phyloP scores from a whole-genome alignment of 257 asterid genomes.

The Rubia yunnanensis region DNA sequence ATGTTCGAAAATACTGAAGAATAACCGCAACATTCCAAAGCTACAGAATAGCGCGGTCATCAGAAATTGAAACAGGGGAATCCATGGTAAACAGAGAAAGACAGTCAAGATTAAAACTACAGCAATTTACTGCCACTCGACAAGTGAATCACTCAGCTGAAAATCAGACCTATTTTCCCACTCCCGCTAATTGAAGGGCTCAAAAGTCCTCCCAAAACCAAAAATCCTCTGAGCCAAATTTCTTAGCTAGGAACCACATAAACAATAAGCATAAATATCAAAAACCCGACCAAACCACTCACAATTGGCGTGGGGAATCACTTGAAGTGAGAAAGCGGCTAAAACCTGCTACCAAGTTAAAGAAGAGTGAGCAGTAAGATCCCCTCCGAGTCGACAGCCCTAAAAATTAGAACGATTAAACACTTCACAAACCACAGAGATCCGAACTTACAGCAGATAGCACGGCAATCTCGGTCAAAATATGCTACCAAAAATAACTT shows the following conservation, averaged over 20 bases:
- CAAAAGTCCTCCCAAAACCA: background rate
- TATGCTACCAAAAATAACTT: slow-evolving; percentile 10
- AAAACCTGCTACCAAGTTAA: slow-evolving; percentile 10
- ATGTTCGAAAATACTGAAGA: background rate
- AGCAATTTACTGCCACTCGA: background rate
- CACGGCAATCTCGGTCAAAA: slow-evolving; percentile 27
- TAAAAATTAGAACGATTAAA: slow-evolving; percentile 28
- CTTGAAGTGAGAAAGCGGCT: slow-evolving; percentile 7
- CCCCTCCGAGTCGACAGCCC: slow-evolving; percentile 27
- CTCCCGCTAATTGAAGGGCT: background rate
- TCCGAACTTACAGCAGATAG: slow-evolving; percentile 44
- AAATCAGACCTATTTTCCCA: background rate
- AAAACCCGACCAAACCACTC: background rate
- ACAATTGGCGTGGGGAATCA: background rate
- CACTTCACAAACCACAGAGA: slow-evolving; percentile 40
- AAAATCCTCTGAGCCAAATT: background rate
- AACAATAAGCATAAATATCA: background rate
- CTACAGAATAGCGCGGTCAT: background rate
- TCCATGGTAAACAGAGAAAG: background rate
- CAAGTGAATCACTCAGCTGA: background rate
- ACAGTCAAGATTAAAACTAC: background rate
- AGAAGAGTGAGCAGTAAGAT: slow-evolving; percentile 11
- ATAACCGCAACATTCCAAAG: background rate
- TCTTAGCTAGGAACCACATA: background rate
- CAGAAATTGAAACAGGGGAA: background rate